Evolutionary conservation across 176 grass and related monocot genomes (phyloP).

Genomic region (Hsuehochloa calcarea): DNA sequence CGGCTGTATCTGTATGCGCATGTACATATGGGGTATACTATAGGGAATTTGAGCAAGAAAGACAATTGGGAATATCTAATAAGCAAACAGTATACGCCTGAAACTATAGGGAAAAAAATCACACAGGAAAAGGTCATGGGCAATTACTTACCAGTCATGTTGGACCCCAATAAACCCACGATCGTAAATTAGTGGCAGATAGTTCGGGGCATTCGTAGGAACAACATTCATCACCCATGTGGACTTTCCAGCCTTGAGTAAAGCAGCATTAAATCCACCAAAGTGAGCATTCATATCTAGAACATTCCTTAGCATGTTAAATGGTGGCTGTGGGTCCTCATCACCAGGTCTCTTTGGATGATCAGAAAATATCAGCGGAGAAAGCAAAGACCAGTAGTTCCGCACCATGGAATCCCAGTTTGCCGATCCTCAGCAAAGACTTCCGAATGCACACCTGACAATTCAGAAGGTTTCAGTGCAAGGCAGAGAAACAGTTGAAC

Average conservation of each 20-base stretch:
- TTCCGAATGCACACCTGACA: slow-evolving; percentile 65
- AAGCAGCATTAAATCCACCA: slow-evolving; percentile 95
- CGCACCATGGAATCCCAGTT: slow-evolving; percentile 74
- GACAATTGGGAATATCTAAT: neutral
- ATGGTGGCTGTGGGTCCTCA: slow-evolving; percentile 92
- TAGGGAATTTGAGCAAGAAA: neutral
- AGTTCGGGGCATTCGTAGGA: slow-evolving; percentile 65
- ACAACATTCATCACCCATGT: slow-evolving; percentile 99
- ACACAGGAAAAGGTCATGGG: neutral
- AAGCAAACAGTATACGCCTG: neutral
- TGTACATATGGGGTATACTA: neutral
- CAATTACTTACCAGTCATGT: slow-evolving; percentile 81
- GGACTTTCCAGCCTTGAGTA: slow-evolving; percentile 81
- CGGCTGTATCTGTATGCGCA: neutral
- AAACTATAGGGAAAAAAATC: neutral
- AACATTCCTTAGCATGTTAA: slow-evolving; percentile 99
- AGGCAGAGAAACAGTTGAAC: slow-evolving; percentile 20
- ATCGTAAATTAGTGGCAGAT: slow-evolving; percentile 87
- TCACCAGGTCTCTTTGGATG: slow-evolving; percentile 99
- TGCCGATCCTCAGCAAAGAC: slow-evolving; percentile 72
- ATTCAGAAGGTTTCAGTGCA: slow-evolving; percentile 14
- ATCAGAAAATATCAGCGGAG: slow-evolving; percentile 97
- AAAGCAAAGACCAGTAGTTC: slow-evolving; percentile 97
- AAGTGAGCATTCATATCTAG: slow-evolving; percentile 97
- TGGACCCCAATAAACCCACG: slow-evolving; percentile 91